Percentiles rank a stretch among this genome's conserved stretches.
Conservation (phyloP, 495 filamentous ascomycete species). For the Podospora pseudopauciseta region DNA sequence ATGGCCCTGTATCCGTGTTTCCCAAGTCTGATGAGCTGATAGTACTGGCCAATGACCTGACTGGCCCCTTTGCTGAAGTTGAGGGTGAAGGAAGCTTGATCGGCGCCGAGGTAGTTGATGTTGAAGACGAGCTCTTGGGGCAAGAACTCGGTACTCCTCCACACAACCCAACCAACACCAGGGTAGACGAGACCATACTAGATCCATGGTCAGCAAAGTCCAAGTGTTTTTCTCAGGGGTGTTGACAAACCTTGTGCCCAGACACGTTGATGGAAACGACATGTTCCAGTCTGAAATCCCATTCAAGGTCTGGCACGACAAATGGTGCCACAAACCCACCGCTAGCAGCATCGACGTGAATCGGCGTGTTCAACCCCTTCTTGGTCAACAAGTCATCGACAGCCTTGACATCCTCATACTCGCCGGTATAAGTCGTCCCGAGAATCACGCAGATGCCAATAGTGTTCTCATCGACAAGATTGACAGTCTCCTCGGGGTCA, state of each 20-base stretch:
- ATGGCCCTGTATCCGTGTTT: slow-evolving; percentile 83
- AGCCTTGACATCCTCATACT: slow-evolving; percentile 88
- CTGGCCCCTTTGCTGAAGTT: slow-evolving; percentile 93
- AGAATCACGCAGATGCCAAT: slow-evolving; percentile 90
- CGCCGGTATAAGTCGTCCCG: slow-evolving; percentile 90
- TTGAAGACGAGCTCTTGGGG: slow-evolving; percentile 93
- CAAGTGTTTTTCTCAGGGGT: background rate
- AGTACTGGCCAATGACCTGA: slow-evolving; percentile 93
- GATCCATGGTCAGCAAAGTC: slow-evolving; percentile 6
- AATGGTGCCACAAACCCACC: slow-evolving; percentile 92
- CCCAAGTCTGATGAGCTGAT: slow-evolving; percentile 88
- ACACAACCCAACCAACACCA: slow-evolving; percentile 89
- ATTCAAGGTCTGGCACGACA: slow-evolving; percentile 70
- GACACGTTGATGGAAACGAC: slow-evolving; percentile 91
- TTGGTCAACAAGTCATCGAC: slow-evolving; percentile 79
- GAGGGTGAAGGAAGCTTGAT: slow-evolving; percentile 95
- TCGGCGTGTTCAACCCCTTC: slow-evolving; percentile 68
- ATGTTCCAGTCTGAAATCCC: slow-evolving; percentile 84
- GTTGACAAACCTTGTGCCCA: slow-evolving; percentile 77
- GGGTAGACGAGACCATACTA: slow-evolving; percentile 71
- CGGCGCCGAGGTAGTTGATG: slow-evolving; percentile 93
- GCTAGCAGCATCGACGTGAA: slow-evolving; percentile 87
- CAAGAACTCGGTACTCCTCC: slow-evolving; percentile 76
- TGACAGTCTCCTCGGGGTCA: slow-evolving; percentile 76
- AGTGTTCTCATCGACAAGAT: slow-evolving; percentile 90